Evolutionary conservation across 441 rosid genomes (phyloP).

Genomic region (Croton laevigatus): DNA sequence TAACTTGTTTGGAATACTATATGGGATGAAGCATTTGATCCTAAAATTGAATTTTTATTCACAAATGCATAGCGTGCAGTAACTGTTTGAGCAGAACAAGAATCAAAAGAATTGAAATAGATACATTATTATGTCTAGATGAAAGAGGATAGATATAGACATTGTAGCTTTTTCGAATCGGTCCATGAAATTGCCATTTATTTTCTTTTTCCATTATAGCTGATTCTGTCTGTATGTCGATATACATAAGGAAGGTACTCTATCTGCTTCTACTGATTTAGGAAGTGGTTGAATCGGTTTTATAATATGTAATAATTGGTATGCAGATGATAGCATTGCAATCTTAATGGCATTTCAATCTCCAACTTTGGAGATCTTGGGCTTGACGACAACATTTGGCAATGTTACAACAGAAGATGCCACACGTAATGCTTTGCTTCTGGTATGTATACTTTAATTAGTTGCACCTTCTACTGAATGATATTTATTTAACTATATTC

Average conservation of each 20-base stretch:
- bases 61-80: not conserved
- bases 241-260: not conserved
- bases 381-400: slow-evolving; percentile 85
- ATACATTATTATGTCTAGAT: not conserved
- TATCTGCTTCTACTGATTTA: not conserved
- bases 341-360: slow-evolving; percentile 90
- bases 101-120: not conserved
- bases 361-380: slow-evolving; percentile 65
- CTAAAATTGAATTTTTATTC: too few species aligned
- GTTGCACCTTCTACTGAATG: not conserved
- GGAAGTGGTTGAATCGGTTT: not conserved
- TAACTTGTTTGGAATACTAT: too few species aligned
- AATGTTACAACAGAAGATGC: slow-evolving; percentile 69
- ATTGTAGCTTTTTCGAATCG: too few species aligned
- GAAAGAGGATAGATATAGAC: not conserved
- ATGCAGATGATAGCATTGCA: slow-evolving; percentile 87
- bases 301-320: slow-evolving; percentile 2
- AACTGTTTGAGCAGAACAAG: not conserved
- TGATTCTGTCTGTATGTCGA: not conserved
- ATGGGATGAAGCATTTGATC: too few species aligned
- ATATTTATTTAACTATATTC: too few species aligned
- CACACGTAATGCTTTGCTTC: slow-evolving; percentile 76
- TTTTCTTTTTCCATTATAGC: not conserved
- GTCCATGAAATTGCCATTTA: not conserved
- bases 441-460: slow-evolving; percentile 45